Base-by-base conservation (phyloP, 2,329 filamentous ascomycete species). In the Rhynchosporium graminicola region DNA sequence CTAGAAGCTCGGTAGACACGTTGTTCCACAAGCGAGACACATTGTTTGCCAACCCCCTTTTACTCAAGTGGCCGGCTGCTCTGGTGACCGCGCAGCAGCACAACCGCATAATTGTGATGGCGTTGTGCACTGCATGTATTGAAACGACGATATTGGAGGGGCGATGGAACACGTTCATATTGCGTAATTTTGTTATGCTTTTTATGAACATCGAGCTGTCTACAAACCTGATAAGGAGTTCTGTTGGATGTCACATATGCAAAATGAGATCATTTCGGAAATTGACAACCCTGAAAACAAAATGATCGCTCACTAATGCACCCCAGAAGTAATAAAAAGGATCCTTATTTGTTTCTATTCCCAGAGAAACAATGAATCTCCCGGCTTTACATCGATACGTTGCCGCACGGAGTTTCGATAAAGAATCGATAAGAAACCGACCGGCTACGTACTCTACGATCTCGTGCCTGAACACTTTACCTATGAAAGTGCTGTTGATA, bases 221-320 rank as follows among this genome's bases (percentile, higher is more conserved):
- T 28, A 12, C 40, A 54, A 40, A 33, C 51, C 33, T 2, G 28
- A 38, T 13, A 5, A n/a, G n/a, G 12, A 40, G 33, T 20, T 13
- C 38, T 38, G 20, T 26, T 4, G 20, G 36, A 54, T 54, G 36
- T 29, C 20, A 54, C 36, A 42, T 15, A 54, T 36, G 38, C n/a
- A 54, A 20, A 28, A 42, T 54, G 51, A 54, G 36, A 42, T 54
- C 51, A 54, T 42, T 42, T 29, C n/a, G 51, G 51, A 38, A 54
- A 54, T 40, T 54, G 51, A 8, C 20, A 42, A 33, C 10, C 33
- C 5, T 9, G 50, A 26, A 26, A 40, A 8, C 31, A 38, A 38
- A 33, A 40, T 42, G 36, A 42, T 42, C 51, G 33, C 51, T 54
- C 51, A 54, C 51, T 54, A 42, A 33, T 54, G 51, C 51, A 54